Evolutionary conservation across 2,329 filamentous ascomycete species (phyloP), one percentile per base, ranked within the genome.

Genomic region (Arthroderma sp.): DNA sequence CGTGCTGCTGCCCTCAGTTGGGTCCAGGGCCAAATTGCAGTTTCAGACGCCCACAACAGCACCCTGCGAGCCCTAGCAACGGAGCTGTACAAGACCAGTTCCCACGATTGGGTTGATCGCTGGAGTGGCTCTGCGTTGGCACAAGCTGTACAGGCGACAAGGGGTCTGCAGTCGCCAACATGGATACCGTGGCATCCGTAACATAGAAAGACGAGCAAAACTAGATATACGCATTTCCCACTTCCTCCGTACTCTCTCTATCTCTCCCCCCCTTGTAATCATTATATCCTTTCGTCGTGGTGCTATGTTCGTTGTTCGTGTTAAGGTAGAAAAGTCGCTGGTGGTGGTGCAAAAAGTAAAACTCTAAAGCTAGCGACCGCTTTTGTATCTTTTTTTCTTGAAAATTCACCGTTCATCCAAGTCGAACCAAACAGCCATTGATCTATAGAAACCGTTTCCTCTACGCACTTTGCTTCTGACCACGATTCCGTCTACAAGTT

Each of bases 1-100:
- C 77, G 90, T 58, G 84, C 85, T 44, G 88, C 87, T 15, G 74
- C 87, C 19, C 69, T 91, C 56, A 84, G 80, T 62, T 95, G 89
- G 90, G 76, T 91, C 7, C 79, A 85, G 59, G 79, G 80, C 59
- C 81, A 82, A 64, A 69, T 79, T 37, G 77, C 77, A 2, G 70
- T 71, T 47, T 76, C 78, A 15, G 79, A 81, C 62, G 71, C 69
- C 0, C 68, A 68, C 57, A 66, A 70, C 31, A 62, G 60, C 15
- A 73, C 74, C 17, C 70, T 82, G 23, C 73, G 82, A 55, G 77
- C 73, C 59, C 77, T 93, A 65, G 79, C 79, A 64, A 71, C 69
- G 62, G 76, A 79, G 63, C 71, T 88, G 2, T 81, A 82, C 73
- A 77, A 83, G 59, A 85, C 80, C 2, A 85, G 83, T 65, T 85